These are phyloP conservation scores for Pseudomonodictys pantanalensis DNA, from an alignment of 495 filamentous ascomycete species.

Conservation along the genomic window DNA sequence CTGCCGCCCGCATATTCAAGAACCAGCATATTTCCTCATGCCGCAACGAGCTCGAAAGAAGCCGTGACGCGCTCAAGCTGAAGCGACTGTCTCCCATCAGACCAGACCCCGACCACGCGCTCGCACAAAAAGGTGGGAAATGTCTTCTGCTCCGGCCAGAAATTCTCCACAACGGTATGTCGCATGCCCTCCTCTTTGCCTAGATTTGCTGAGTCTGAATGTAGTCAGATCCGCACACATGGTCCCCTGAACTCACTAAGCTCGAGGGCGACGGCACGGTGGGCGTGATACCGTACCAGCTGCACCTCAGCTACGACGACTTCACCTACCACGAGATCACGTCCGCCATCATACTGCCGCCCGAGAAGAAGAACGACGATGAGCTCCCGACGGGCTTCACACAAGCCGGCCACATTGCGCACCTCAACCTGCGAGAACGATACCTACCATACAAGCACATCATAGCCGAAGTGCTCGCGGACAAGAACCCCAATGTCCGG, in stretches of 20 bases:
- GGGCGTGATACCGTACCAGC: constrained; percentile 65
- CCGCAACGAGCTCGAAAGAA: constrained; percentile 56
- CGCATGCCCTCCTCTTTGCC: constrained; percentile 8
- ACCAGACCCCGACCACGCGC: constrained; percentile 47
- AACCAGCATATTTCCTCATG: constrained; percentile 65
- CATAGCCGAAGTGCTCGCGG: constrained; percentile 76
- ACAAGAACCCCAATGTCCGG: constrained; percentile 75
- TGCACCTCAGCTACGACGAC: constrained; percentile 76
- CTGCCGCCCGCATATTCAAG: constrained; percentile 77
- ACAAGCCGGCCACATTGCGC: constrained; percentile 85
- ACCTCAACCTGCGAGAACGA: constrained; percentile 81
- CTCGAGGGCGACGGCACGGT: constrained; percentile 65
- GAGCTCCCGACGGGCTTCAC: constrained; percentile 87
- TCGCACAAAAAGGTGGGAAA: constrained; percentile 57
- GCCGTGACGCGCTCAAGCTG: constrained; percentile 59
- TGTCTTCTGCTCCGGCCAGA: constrained; percentile 71
- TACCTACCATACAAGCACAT: constrained; percentile 79
- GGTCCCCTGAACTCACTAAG: constrained; percentile 65
- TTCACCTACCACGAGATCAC: constrained; percentile 88
- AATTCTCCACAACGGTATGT: constrained; percentile 63
- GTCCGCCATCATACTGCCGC: constrained; percentile 56
- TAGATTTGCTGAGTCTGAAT: constrained; percentile 26
- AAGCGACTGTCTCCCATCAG: constrained; percentile 56
- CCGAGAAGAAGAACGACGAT: constrained; percentile 53
- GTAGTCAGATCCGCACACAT: constrained; percentile 65